phyloP scores from a whole-genome alignment of 2,329 filamentous ascomycete genomes.

The Xylaria sp. region DNA sequence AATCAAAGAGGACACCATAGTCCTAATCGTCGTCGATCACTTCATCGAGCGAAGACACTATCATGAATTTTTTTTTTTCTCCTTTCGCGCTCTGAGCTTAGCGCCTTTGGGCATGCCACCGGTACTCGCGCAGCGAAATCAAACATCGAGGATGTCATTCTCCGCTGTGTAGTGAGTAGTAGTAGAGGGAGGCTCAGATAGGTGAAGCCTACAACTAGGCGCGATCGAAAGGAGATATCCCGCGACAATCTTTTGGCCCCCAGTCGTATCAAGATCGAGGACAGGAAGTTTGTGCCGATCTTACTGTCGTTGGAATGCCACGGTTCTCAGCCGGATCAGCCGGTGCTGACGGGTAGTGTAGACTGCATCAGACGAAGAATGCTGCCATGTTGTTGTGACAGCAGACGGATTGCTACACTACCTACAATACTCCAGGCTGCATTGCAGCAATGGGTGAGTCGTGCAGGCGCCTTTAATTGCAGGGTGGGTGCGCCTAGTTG shows the following conservation, averaged over 20 bases:
- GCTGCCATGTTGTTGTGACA: conserved; percentile 4
- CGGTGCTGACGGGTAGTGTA: background rate
- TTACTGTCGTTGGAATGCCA: background rate
- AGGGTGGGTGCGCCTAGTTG: conserved; percentile 1
- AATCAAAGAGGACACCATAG: background rate
- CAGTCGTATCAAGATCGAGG: background rate
- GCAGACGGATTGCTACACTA: conserved; percentile 4
- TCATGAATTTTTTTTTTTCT: too few species aligned
- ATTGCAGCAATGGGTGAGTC: background rate
- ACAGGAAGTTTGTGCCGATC: background rate
- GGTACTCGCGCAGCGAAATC: background rate
- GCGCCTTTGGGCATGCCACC: background rate
- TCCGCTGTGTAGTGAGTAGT: background rate
- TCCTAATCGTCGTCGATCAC: background rate
- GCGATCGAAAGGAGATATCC: background rate
- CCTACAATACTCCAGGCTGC: background rate
- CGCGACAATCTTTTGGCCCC: background rate
- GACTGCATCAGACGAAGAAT: background rate
- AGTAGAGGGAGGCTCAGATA: too few species aligned
- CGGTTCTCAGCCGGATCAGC: conserved; percentile 7
- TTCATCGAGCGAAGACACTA: background rate
- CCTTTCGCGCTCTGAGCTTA: too few species aligned
- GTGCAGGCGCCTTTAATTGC: conserved; percentile 4
- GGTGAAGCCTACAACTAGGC: background rate
- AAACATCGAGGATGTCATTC: background rate